A percentile compares a stretch with the other conserved stretches of the same genome.
Evolutionary conservation across 768 basidiomycete genomes (phyloP).

Genomic region (Mrakia frigida): DNA sequence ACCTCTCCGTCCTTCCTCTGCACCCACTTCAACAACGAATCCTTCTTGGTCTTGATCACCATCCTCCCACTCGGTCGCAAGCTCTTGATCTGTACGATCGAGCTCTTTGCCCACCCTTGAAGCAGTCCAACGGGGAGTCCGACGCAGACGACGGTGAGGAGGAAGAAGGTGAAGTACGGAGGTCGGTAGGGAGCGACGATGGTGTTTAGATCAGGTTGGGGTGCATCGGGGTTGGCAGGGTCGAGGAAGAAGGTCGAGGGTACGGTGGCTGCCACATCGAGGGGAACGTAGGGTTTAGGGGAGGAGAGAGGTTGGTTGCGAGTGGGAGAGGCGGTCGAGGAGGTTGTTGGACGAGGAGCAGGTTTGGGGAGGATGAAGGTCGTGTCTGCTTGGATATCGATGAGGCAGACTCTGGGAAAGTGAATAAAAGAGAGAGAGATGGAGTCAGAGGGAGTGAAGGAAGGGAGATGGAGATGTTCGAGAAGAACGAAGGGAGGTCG

Average conservation of each 20-base stretch:
- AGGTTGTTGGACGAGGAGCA: neutral
- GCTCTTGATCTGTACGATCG: constrained; percentile 11
- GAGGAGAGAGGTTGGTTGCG: constrained; percentile 2
- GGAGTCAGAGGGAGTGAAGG: neutral
- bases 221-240: neutral
- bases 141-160: constrained; percentile 1
- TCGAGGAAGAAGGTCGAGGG: neutral
- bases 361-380: constrained; percentile 12
- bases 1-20: neutral
- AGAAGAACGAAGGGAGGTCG: neutral
- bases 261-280: no score
- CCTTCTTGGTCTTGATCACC: neutral
- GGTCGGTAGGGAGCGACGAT: neutral
- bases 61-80: neutral
- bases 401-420: neutral
- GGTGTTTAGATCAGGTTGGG: neutral
- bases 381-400: neutral
- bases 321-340: neutral
- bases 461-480: neutral
- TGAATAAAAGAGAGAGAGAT: neutral
- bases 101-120: neutral
- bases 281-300: neutral
- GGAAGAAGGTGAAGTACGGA: neutral
- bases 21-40: constrained; percentile 11
- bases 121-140: constrained; percentile 2